Base-by-base conservation (phyloP, 352 stramenopile genomes). In the Phytophthora syringae region DNA sequence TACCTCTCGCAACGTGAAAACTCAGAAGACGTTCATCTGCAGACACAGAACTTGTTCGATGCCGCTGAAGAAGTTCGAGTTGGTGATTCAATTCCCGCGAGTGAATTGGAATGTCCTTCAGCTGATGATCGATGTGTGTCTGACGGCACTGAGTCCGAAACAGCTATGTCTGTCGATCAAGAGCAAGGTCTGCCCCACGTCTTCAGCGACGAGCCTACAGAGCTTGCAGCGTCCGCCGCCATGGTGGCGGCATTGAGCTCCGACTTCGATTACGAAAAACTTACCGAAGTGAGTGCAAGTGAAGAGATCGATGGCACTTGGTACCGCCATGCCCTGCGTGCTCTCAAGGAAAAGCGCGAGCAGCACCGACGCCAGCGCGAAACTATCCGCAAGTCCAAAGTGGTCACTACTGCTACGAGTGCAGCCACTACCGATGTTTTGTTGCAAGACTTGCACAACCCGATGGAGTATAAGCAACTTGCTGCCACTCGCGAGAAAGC, bases 261-360 rank as follows among this genome's bases (percentile, higher is more conserved):
- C 22, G 40, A 48, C 16, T 69, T 18, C 30, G 75, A 64, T 43
- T 89, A 80, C 43, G 61, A 57, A 11, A 48, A 88, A 45, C 71
- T 90, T n/a, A 61, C 70, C 1, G 24, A 79, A 16, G 50, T 84
- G 18, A 64, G 57, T 15, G 28, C 56, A 18, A 51, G 54, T 36
- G 47, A 52, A 9, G 64, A 72, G 49, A 56, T 74, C 18, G 49
- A 25, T 15, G 53, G 45, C 21, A 68, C 37, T 22, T 86, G 72
- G 72, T 71, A 81, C 43, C 64, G 61, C 21, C 51, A 64, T 4
- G 71, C 80, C 16, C 59, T 92, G 13, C 71, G 60, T 7, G 62
- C 57, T n/a, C 64, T 90, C 1, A 70, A 74, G 27, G 56, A 69
- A 37, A 66, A 81, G 25, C 81, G 76, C 7, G 40, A 85, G 52